Conservation (phyloP, 192 early-diverging fungal genomes). For the Phlyctochytrium arcticum region DNA sequence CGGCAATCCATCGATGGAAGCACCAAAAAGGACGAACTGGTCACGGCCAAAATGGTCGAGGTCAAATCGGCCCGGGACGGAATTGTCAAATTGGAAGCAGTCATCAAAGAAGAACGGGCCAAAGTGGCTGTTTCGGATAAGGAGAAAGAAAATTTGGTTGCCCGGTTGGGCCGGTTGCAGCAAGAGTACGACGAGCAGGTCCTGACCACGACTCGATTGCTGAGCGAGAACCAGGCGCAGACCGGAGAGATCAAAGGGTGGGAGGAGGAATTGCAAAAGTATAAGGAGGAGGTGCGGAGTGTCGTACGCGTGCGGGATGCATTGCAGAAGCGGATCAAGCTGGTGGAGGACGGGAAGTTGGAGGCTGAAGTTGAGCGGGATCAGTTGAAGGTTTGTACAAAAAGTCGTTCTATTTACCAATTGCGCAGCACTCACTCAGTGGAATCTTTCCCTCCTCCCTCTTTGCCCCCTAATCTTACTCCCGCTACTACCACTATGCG, state of each 20-base stretch:
- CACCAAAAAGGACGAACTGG: conserved; percentile 38
- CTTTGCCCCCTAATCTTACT: neutral
- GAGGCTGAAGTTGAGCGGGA: conserved; percentile 52
- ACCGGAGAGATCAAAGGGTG: conserved; percentile 37
- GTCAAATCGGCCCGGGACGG: conserved; percentile 27
- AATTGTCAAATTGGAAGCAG: conserved; percentile 30
- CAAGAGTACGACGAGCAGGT: conserved; percentile 49
- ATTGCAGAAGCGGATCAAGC: conserved; percentile 43
- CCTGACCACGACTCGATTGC: conserved; percentile 29
- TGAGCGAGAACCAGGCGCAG: conserved; percentile 44
- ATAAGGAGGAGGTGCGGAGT: conserved; percentile 42
- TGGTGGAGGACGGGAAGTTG: conserved; percentile 44
- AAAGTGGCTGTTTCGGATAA: conserved; percentile 26
- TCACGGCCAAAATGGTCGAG: conserved; percentile 32
- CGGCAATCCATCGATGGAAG: conserved; percentile 21
- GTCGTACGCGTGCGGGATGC: conserved; percentile 37
- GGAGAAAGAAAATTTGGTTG: conserved; percentile 36
- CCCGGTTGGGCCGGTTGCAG: conserved; percentile 31
- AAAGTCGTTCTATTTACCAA: neutral
- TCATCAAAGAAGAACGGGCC: conserved; percentile 39
- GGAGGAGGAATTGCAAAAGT: conserved; percentile 43
- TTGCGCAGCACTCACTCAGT: neutral
- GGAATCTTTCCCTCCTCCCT: neutral
- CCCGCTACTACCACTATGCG: neutral
- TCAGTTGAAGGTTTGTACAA: conserved; percentile 31